These are phyloP conservation scores for Pseudogymnoascus sp. DNA, from an alignment of 2,329 filamentous ascomycete species.

Conservation along the genomic window DNA sequence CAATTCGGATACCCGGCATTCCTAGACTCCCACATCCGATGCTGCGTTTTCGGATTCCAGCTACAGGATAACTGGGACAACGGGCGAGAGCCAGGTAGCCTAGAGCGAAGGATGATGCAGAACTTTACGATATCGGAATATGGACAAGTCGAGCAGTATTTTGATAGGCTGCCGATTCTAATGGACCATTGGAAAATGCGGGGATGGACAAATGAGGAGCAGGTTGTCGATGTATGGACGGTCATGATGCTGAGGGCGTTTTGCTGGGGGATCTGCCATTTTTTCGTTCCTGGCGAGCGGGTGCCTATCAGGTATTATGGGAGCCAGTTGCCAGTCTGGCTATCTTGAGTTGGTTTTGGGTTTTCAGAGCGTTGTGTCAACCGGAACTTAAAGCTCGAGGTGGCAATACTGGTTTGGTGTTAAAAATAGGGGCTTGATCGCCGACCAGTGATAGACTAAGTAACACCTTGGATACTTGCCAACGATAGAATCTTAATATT, in stretches of 20 bases:
- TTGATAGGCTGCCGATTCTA: slow-evolving; percentile 14
- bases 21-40: background rate
- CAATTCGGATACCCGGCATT: background rate
- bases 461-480: background rate
- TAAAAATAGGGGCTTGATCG: background rate
- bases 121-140: background rate
- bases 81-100: background rate
- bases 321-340: slow-evolving; percentile 19
- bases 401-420: background rate
- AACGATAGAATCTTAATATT: background rate
- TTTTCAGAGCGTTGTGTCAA: background rate
- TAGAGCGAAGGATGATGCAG: slow-evolving; percentile 5
- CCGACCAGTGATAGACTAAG: background rate
- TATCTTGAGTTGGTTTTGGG: background rate
- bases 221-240: slow-evolving; percentile 19
- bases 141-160: slow-evolving; percentile 16
- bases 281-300: slow-evolving; percentile 19
- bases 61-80: background rate
- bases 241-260: slow-evolving; percentile 20
- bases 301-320: slow-evolving; percentile 19
- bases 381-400: background rate
- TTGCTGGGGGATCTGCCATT: slow-evolving; percentile 20
- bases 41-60: background rate
- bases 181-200: slow-evolving; percentile 15
- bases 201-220: slow-evolving; percentile 13